Evolutionary conservation across 805 yeast genomes (phyloP).

Genomic region (Kuraishia borneana): DNA sequence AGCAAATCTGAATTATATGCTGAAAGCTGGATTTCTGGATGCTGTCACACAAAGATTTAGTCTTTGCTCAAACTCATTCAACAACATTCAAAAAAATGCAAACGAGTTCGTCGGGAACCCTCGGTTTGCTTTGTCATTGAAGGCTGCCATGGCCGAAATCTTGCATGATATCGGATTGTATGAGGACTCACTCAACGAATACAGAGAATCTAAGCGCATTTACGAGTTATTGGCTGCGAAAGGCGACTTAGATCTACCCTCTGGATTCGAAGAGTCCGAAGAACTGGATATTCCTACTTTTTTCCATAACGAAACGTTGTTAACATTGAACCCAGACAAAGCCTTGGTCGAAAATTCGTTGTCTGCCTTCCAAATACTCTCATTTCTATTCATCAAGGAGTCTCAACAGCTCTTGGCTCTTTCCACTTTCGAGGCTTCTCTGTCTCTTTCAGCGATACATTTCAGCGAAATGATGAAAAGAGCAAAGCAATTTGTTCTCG

Average conservation of each 20-base stretch:
- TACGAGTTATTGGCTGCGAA: constrained; percentile 10
- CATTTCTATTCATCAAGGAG: constrained; percentile 23
- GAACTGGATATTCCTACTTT: constrained; percentile 1
- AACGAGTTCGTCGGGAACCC: constrained; percentile 5
- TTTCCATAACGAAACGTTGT: constrained; percentile 1
- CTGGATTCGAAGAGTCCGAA: background rate
- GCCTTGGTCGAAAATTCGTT: constrained; percentile 8
- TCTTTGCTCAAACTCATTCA: constrained; percentile 19
- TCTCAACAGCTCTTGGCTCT: constrained; percentile 13
- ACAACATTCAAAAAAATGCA: constrained; percentile 8
- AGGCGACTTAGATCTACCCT: background rate
- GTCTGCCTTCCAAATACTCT: constrained; percentile 23
- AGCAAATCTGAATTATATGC: constrained; percentile 9
- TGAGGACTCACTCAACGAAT: constrained; percentile 49
- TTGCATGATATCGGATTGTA: constrained; percentile 37
- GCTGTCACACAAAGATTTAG: constrained; percentile 41
- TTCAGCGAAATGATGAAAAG: constrained; percentile 17
- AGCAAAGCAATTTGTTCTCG: constrained; percentile 19
- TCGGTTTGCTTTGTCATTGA: constrained; percentile 4
- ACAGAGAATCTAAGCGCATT: constrained; percentile 25
- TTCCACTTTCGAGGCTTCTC: background rate
- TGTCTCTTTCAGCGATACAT: constrained; percentile 15
- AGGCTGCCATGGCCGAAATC: constrained; percentile 23
- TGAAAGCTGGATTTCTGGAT: constrained; percentile 38
- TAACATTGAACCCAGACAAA: constrained; percentile 2